Percentiles rank a stretch among this genome's conserved stretches.
phyloP scores from a whole-genome alignment of 257 asterid genomes.

The Solanum peruvianum region DNA sequence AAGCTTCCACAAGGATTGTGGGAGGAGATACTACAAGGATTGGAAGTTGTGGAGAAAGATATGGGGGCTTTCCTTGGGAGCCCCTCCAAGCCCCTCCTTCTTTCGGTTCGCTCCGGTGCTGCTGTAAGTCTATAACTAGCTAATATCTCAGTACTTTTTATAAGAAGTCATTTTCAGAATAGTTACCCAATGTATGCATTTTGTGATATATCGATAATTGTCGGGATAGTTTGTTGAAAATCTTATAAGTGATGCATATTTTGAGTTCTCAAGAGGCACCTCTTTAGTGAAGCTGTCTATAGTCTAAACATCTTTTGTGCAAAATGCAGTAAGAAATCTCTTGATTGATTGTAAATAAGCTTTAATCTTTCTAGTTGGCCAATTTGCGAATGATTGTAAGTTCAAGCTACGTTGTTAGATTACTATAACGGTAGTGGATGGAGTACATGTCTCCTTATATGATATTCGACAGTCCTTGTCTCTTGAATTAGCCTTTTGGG shows the following conservation, averaged over 20 bases:
- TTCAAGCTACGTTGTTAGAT: neutral
- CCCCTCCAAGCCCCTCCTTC: slow-evolving; percentile 77
- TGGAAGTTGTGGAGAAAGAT: slow-evolving; percentile 53
- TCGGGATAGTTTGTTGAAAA: neutral
- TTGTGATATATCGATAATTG: neutral
- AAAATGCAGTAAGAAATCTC: neutral
- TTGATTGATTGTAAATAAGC: neutral
- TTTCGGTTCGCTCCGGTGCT: slow-evolving; percentile 90
- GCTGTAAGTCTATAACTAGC: slow-evolving; percentile 38
- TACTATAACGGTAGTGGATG: neutral
- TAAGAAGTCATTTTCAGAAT: too few species aligned
- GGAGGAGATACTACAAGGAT: slow-evolving; percentile 74
- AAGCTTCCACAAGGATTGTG: slow-evolving; percentile 62
- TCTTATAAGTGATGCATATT: neutral
- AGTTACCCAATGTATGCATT: neutral
- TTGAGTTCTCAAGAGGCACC: neutral
- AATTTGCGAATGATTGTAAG: neutral
- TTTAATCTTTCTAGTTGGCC: neutral
- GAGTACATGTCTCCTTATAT: neutral
- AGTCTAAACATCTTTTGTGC: neutral
- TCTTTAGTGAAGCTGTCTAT: neutral
- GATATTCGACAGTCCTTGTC: neutral
- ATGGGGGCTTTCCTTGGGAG: slow-evolving; percentile 87
- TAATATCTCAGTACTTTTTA: neutral
- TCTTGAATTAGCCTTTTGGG: neutral